Evolutionary conservation across 75 land plant species (phyloP).

Genomic region (Pinus albicaulis): DNA sequence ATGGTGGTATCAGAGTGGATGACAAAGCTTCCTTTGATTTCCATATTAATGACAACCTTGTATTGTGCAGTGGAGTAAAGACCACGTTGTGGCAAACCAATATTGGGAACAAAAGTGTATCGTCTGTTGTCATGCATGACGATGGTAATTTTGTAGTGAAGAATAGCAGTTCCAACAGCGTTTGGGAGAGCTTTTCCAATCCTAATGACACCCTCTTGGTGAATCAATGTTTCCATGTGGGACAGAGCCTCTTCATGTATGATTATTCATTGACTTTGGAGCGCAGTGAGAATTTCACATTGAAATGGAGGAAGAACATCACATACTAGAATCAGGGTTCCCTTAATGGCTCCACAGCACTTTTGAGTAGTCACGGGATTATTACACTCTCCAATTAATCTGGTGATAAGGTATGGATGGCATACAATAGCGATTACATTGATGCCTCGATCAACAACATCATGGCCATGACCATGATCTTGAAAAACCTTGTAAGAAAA

Average conservation of each 20-base stretch:
- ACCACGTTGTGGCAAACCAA: slow-evolving; percentile 33
- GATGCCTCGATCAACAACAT: slow-evolving; percentile 19
- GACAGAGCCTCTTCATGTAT: slow-evolving; percentile 15
- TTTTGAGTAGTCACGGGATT: background rate
- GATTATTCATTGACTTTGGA: slow-evolving; percentile 40
- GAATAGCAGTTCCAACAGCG: background rate
- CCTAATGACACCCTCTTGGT: slow-evolving; percentile 48
- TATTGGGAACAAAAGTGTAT: slow-evolving; percentile 23
- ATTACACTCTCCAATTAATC: slow-evolving; percentile 5
- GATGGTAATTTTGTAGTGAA: no score
- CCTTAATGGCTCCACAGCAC: background rate
- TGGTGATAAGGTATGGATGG: slow-evolving; percentile 6
- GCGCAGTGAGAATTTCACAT: slow-evolving; percentile 23
- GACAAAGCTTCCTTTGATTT: background rate
- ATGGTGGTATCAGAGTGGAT: no score
- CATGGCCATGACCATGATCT: no score
- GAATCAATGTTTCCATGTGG: slow-evolving; percentile 28
- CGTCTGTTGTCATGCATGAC: slow-evolving; percentile 4
- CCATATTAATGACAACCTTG: slow-evolving; percentile 27
- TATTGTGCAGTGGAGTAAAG: slow-evolving; percentile 28
- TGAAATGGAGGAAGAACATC: slow-evolving; percentile 28
- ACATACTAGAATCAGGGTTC: slow-evolving; percentile 25
- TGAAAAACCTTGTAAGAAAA: no score
- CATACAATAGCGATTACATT: slow-evolving; percentile 45
- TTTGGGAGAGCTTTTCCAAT: slow-evolving; percentile 49